These are phyloP conservation scores for Aphanomyces astaci DNA, from an alignment of 352 stramenopile species.

Conservation along the genomic window DNA sequence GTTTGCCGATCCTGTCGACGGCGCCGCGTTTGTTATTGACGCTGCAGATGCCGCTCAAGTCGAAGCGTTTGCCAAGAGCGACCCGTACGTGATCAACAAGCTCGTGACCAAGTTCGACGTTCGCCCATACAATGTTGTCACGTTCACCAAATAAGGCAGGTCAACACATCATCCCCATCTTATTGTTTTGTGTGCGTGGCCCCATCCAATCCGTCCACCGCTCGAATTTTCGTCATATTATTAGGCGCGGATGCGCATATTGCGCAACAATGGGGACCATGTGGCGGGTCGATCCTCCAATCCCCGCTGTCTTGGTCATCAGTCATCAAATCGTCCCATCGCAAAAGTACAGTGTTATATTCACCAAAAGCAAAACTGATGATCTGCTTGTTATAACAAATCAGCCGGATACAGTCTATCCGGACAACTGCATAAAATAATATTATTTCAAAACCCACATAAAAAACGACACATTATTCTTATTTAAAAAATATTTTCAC, in stretches of 20 bases:
- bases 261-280: background rate
- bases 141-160: constrained; percentile 6
- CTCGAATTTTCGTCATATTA: no score
- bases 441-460: no score
- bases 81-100: constrained; percentile 68
- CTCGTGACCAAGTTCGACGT: constrained; percentile 60
- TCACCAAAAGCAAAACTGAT: no score
- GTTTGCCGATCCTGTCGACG: constrained; percentile 52
- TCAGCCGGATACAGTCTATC: no score
- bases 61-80: constrained; percentile 52
- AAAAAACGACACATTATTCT: no score
- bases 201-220: background rate
- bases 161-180: background rate
- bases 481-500: no score
- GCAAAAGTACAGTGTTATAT: background rate
- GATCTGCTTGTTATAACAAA: no score
- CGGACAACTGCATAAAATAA: no score
- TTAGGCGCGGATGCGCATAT: no score
- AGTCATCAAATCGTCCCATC: no score
- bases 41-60: constrained; percentile 45
- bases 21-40: constrained; percentile 56
- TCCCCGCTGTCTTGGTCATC: background rate
- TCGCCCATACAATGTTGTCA: constrained; percentile 62
- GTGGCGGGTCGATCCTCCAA: background rate
- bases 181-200: background rate